Percentiles rank a stretch among this genome's conserved stretches.
These are phyloP conservation scores for barley (Hordeum vulgare) DNA, from an alignment of 176 grass and related monocot genomes.

Conservation along the genomic window MorexV3_pseudomolecules_assembly NC_058519.1:518501681-518502180, in stretches of 20 bases:
- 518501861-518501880: background rate
- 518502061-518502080: background rate
- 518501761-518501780: background rate
- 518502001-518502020: slow-evolving; percentile 40
- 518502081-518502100: background rate
- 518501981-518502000: slow-evolving; percentile 23
- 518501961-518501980: slow-evolving; percentile 3
- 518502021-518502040: slow-evolving; percentile 19
- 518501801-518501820: background rate
- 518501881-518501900: background rate
- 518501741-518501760: background rate
- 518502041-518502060: slow-evolving; percentile 11
- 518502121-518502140: background rate
- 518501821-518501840: background rate
- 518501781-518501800: background rate
- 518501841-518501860: background rate
- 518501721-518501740: background rate
- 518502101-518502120: background rate
- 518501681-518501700: background rate
- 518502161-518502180: slow-evolving; percentile 29
- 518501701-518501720: background rate
- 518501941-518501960: background rate
- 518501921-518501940: background rate
- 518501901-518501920: background rate
- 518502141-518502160: background rate